phyloP scores from a whole-genome alignment of 805 yeast species.

The Hanseniaspora taiwanica region DNA sequence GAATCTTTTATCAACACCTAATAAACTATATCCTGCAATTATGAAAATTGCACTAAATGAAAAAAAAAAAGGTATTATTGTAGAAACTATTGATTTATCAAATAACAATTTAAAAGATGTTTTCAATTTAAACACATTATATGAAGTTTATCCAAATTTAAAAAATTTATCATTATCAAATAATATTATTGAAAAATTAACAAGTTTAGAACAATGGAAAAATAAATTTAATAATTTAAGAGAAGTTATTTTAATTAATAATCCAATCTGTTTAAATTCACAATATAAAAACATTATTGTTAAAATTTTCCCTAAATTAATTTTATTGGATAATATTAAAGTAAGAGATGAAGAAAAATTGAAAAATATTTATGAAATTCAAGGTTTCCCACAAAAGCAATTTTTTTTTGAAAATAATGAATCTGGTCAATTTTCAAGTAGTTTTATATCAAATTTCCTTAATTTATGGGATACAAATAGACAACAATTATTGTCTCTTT shows the following conservation, averaged over 20 bases:
- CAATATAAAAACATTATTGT: conserved; percentile 48
- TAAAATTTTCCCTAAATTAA: conserved; percentile 64
- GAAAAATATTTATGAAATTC: conserved; percentile 29
- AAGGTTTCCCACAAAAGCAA: conserved; percentile 26
- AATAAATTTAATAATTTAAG: conserved; percentile 60
- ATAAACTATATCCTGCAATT: conserved; percentile 17
- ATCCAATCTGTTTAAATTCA: conserved; percentile 47
- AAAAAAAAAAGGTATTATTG: conserved; percentile 21
- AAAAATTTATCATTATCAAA: conserved; percentile 69
- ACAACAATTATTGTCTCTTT: conserved; percentile 51
- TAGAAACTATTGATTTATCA: conserved; percentile 61
- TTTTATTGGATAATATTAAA: conserved; percentile 62
- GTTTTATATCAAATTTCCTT: conserved; percentile 62
- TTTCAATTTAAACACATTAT: conserved; percentile 43
- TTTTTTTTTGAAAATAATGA: conserved; percentile 74
- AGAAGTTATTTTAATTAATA: conserved; percentile 66
- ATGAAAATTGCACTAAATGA: conserved; percentile 56
- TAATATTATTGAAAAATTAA: conserved; percentile 49
- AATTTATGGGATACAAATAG: conserved; percentile 76
- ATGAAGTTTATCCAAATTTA: conserved; percentile 62
- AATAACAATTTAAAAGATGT: conserved; percentile 54
- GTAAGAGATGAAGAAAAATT: conserved; percentile 64
- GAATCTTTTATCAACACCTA: conserved; percentile 1
- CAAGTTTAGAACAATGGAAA: conserved; percentile 59
- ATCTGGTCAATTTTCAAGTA: conserved; percentile 58